Conservation (phyloP, 2,329 filamentous ascomycete species). For the Botrytis squamosa region DNA sequence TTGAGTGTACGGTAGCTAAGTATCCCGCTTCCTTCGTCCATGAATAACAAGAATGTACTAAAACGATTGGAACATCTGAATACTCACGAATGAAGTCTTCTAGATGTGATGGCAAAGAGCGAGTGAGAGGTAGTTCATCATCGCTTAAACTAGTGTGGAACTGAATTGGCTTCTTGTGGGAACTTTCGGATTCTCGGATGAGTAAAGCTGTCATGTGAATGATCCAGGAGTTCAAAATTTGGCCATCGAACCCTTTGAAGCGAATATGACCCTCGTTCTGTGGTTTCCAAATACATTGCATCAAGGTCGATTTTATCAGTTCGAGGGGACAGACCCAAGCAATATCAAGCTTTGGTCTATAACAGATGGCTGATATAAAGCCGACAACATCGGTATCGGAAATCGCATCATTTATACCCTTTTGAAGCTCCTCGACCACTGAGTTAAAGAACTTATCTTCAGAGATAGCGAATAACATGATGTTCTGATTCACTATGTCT, state of each 20-base stretch:
- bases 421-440: slow-evolving; percentile 43
- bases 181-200: slow-evolving; percentile 48
- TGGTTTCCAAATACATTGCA: slow-evolving; percentile 35
- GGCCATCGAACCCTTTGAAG: slow-evolving; percentile 58
- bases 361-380: slow-evolving; percentile 84
- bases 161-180: slow-evolving; percentile 69
- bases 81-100: slow-evolving; percentile 71
- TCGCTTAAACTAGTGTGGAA: slow-evolving; percentile 84
- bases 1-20: slow-evolving; percentile 71
- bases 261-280: slow-evolving; percentile 29
- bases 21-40: slow-evolving; percentile 78
- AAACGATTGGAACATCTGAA: slow-evolving; percentile 68
- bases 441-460: slow-evolving; percentile 41
- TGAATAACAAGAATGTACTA: slow-evolving; percentile 79
- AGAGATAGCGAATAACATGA: slow-evolving; percentile 40
- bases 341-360: slow-evolving; percentile 70
- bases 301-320: slow-evolving; percentile 29
- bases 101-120: slow-evolving; percentile 71
- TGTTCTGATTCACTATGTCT: slow-evolving; percentile 52
- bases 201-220: slow-evolving; percentile 62
- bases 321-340: slow-evolving; percentile 41
- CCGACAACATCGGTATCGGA: slow-evolving; percentile 67
- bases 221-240: slow-evolving; percentile 66
- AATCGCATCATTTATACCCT: slow-evolving; percentile 56
- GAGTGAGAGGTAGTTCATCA: slow-evolving; percentile 68